phyloP scores from a whole-genome alignment of 2,329 filamentous ascomycete species.

The Scytalidium lignicola region DNA sequence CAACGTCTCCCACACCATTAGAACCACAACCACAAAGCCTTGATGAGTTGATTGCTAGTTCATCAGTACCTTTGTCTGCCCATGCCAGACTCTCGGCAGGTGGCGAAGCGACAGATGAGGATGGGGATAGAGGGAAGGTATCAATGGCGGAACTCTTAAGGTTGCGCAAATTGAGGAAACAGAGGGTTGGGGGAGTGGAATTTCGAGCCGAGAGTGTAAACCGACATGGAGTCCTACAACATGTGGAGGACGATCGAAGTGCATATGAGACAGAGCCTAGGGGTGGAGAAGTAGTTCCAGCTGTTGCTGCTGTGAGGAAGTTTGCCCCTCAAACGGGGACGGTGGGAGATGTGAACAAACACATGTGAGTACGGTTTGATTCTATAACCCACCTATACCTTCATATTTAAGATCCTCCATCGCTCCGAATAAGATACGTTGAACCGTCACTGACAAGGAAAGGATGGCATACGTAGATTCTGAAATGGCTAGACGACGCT shows the following conservation, averaged over 20 bases:
- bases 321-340: slow-evolving; percentile 71
- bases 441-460: slow-evolving; percentile 58
- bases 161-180: slow-evolving; percentile 46
- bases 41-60: slow-evolving; percentile 22
- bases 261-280: slow-evolving; percentile 6
- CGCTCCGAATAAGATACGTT: not conserved
- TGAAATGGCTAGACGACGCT: slow-evolving; percentile 61
- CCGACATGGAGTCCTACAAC: slow-evolving; percentile 14
- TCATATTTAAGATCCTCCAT: not conserved
- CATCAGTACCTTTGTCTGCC: slow-evolving; percentile 7
- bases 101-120: slow-evolving; percentile 5
- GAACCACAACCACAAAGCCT: slow-evolving; percentile 18
- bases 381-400: too few species aligned
- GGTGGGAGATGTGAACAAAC: slow-evolving; percentile 63
- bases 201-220: slow-evolving; percentile 35
- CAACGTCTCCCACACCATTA: slow-evolving; percentile 6
- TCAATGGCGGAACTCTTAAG: slow-evolving; percentile 47
- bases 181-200: slow-evolving; percentile 49
- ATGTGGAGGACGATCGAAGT: slow-evolving; percentile 21
- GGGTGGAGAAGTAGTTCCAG: slow-evolving; percentile 2
- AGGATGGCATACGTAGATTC: slow-evolving; percentile 85
- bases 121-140: slow-evolving; percentile 31
- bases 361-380: slow-evolving; percentile 61
- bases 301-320: slow-evolving; percentile 34
- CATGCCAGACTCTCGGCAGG: slow-evolving; percentile 2